These are phyloP conservation scores for Dendrobium nobile DNA, from an alignment of 106 monocot species.

Conservation along the genomic window DNA sequence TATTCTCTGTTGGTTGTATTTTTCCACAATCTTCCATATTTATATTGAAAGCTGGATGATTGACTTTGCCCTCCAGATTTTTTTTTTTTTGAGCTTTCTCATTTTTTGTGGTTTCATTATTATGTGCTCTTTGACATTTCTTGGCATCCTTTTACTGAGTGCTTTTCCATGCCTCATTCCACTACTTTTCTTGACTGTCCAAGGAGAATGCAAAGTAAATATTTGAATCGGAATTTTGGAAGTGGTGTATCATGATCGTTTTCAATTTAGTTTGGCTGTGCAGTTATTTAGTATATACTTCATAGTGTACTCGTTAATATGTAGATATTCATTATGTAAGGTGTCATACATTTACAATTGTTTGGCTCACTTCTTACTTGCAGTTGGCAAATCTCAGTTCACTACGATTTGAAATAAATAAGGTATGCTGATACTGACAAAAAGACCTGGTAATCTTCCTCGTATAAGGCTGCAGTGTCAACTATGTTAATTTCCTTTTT, in stretches of 20 bases:
- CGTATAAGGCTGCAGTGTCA: not conserved
- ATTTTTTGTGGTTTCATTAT: not conserved
- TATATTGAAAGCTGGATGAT: no score
- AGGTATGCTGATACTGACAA: constrained; percentile 23
- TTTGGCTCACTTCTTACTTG: not conserved
- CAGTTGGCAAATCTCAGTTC: constrained; percentile 37
- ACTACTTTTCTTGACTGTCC: no score
- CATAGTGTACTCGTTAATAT: not conserved
- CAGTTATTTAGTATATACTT: not conserved
- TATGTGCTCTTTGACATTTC: not conserved
- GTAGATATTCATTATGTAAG: not conserved
- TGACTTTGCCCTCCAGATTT: no score
- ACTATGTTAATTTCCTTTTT: not conserved
- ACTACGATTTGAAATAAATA: constrained; percentile 20
- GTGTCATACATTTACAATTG: not conserved
- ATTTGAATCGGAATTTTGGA: not conserved
- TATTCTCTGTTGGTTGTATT: no score
- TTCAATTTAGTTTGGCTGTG: not conserved
- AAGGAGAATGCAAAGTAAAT: no score
- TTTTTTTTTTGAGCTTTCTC: not conserved
- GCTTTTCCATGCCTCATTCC: not conserved
- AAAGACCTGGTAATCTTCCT: not conserved
- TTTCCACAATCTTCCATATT: no score
- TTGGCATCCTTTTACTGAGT: not conserved
- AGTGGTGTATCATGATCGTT: not conserved